phyloP scores from a whole-genome alignment of 2,329 filamentous ascomycete species.

The Pseudopithomyces maydicus region DNA sequence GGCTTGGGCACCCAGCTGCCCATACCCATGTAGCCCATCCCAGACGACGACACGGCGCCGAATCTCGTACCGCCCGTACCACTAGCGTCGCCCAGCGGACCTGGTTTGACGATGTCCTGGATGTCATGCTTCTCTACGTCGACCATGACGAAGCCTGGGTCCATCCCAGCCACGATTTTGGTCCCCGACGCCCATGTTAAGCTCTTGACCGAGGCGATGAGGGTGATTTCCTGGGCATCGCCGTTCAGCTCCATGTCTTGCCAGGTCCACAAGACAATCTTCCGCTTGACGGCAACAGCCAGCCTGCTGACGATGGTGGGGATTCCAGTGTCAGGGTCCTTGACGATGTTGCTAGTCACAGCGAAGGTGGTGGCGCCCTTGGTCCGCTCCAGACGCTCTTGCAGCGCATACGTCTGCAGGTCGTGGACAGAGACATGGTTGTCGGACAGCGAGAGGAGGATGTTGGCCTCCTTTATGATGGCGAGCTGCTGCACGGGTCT shows the following conservation, averaged over 20 bases:
- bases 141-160: conserved; percentile 87
- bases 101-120: conserved; percentile 79
- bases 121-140: conserved; percentile 76
- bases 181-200: conserved; percentile 90
- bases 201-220: conserved; percentile 83
- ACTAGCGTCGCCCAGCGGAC: conserved; percentile 69
- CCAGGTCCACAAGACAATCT: conserved; percentile 92
- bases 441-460: conserved; percentile 88
- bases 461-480: conserved; percentile 92
- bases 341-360: conserved; percentile 93
- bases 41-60: conserved; percentile 79
- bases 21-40: conserved; percentile 97
- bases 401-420: conserved; percentile 78
- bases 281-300: conserved; percentile 90
- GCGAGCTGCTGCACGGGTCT: conserved; percentile 91
- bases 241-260: conserved; percentile 85
- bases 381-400: conserved; percentile 80
- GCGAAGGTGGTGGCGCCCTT: conserved; percentile 90
- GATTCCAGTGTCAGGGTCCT: conserved; percentile 83
- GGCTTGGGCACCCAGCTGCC: conserved; percentile 91
- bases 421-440: conserved; percentile 90
- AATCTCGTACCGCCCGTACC: conserved; percentile 74
- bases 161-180: conserved; percentile 87
- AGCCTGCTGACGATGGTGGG: conserved; percentile 91
- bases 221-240: conserved; percentile 75